Percentiles rank a stretch among this genome's conserved stretches.
Conservation (phyloP, 2,329 filamentous ascomycete species). For the Blastomyces gilchristii region DNA sequence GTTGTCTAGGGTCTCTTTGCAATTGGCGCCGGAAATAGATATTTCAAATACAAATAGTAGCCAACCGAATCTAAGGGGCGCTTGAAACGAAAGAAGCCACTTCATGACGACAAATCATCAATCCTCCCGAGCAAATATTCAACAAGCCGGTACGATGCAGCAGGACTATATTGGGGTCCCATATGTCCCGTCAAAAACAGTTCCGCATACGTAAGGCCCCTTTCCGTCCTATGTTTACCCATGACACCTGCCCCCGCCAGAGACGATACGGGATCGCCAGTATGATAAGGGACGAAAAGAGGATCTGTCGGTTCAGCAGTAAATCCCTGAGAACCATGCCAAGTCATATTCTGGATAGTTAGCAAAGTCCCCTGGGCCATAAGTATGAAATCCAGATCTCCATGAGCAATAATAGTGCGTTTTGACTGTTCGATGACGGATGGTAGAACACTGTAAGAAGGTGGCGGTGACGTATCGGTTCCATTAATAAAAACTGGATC, state of each 20-base stretch:
- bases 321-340: conserved; percentile 62
- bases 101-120: conserved; percentile 10
- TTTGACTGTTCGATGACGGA: conserved; percentile 62
- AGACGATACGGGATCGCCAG: conserved; percentile 35
- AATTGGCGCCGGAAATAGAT: no score
- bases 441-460: conserved; percentile 51
- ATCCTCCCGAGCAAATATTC: conserved; percentile 64
- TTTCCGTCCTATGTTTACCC: conserved; percentile 61
- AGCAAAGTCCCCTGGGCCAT: conserved; percentile 60
- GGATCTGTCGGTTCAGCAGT: conserved; percentile 48
- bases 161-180: conserved; percentile 35
- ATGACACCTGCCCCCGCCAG: conserved; percentile 55
- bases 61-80: no score
- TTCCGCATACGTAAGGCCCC: conserved; percentile 61
- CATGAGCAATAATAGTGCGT: conserved; percentile 65
- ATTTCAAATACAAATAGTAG: no score
- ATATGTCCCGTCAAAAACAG: conserved; percentile 55
- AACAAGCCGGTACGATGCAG: conserved; percentile 51
- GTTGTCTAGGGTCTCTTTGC: no score
- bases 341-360: conserved; percentile 72
- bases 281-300: conserved; percentile 59
- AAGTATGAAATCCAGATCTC: conserved; percentile 58
- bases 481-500: conserved; percentile 36
- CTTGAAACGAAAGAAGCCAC: neutral
- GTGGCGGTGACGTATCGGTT: conserved; percentile 39